Base-by-base conservation (phyloP, 148 eudicot species). In the Rhododendron griersonianum region DNA sequence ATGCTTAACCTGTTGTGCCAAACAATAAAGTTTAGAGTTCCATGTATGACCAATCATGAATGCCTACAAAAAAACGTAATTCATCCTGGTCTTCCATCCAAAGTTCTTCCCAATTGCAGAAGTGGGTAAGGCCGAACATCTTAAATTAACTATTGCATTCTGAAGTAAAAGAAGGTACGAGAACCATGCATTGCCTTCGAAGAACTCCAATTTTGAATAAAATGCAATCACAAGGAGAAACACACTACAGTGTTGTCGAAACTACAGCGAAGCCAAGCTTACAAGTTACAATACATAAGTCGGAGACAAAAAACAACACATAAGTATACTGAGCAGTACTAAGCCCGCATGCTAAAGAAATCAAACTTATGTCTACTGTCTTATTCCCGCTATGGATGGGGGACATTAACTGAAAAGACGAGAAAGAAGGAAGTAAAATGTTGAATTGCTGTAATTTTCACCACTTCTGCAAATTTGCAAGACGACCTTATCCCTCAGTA, bases 1-100 rank as follows among this genome's bases (percentile, higher is more conserved):
- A 94, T 92, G 91, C 94, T 94, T 89, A 93, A 88, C 94, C 99
- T 96, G 79, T 82, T 65, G 16, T 5, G 44, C 44, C 37, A 77
- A 81, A 82, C 11, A 81, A 79, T 37, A 11, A 67, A 55, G 81
- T 65, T 19, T 15, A n/a, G 33, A 80, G 16, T 10, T 28, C 84
- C 69, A 19, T 30, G 19, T 1, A 45, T 28, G 1, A 57, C 45
- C 76, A 59, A 3, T 61, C 16, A 78, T 13, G 25, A 85, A 59
- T 59, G 79, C 55, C 55, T 39, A 41, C 14, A 77, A 8, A 41
- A 41, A 39, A 21, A 21, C 13, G 5, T 37, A 1, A 28, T 33
- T 78, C 65, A 57, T 53, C 21, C 4, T 81, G 5, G 65, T 81
- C 21, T 81, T 81, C 25, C 44, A 51, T 15, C 53, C 41, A 81